Conservation (phyloP, 83 land plant species). For the Diphasiastrum complanatum region DNA sequence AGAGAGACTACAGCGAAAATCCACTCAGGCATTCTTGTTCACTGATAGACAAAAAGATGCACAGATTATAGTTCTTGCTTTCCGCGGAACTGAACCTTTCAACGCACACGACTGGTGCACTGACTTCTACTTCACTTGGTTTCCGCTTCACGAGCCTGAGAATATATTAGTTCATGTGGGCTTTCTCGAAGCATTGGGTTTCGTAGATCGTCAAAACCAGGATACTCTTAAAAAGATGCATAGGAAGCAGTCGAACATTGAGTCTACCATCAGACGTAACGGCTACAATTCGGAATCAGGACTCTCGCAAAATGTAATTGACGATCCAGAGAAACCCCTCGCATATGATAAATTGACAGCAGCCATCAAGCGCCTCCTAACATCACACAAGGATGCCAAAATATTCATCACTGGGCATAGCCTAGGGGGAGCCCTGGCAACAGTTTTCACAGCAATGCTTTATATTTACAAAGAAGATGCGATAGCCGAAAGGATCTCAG, state of each 20-base stretch:
- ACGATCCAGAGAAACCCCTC: neutral
- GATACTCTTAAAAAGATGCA: neutral
- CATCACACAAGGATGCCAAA: conserved; percentile 1
- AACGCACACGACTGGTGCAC: conserved; percentile 13
- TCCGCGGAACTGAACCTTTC: conserved; percentile 3
- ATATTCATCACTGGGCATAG: conserved; percentile 11
- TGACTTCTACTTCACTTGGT: conserved; percentile 1
- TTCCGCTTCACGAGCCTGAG: neutral
- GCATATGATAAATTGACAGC: neutral
- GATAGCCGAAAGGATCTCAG: neutral
- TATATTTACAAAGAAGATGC: neutral
- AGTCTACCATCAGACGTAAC: neutral
- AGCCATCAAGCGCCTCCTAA: neutral
- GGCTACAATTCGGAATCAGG: neutral
- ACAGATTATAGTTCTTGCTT: neutral
- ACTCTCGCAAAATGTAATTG: neutral
- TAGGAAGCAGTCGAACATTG: neutral
- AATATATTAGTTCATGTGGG: conserved; percentile 3
- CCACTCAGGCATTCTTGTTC: neutral
- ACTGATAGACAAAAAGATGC: conserved; percentile 5
- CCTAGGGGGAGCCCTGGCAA: conserved; percentile 5
- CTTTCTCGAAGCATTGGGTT: conserved; percentile 5
- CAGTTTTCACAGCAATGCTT: conserved; percentile 5
- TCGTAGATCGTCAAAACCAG: conserved; percentile 4
- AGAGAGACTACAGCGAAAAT: neutral